Conservation (phyloP, 73 alveolate genomes). For the Tetrahymena thermophila region DNA sequence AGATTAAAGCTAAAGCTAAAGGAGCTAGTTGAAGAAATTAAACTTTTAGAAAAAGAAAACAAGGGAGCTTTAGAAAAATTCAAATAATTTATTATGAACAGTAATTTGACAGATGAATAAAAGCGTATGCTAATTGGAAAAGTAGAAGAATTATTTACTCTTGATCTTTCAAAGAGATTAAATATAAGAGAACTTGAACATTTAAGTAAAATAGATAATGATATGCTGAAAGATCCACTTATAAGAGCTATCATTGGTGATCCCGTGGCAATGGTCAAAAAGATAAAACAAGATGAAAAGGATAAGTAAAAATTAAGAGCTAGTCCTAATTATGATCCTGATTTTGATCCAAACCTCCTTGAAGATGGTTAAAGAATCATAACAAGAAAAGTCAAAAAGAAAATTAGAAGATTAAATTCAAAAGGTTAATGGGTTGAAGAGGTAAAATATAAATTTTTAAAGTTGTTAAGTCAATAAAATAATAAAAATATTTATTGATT, state of each 20-base stretch:
- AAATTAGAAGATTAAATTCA: slow-evolving; percentile 15
- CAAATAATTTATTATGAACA: slow-evolving; percentile 8
- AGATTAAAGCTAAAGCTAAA: slow-evolving; percentile 24
- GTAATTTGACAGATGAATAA: slow-evolving; percentile 29
- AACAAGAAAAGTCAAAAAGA: slow-evolving; percentile 26
- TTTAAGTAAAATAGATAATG: slow-evolving; percentile 9
- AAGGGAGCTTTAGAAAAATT: slow-evolving; percentile 33
- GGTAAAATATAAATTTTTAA: background rate
- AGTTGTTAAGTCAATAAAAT: background rate
- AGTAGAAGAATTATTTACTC: slow-evolving; percentile 15
- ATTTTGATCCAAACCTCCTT: slow-evolving; percentile 29
- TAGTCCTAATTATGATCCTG: slow-evolving; percentile 22
- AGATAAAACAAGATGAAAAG: slow-evolving; percentile 28
- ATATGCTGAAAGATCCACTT: slow-evolving; percentile 38
- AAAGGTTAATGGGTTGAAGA: slow-evolving; percentile 44
- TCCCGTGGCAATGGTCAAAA: slow-evolving; percentile 10
- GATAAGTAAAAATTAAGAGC: slow-evolving; percentile 11
- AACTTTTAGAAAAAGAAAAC: slow-evolving; percentile 18
- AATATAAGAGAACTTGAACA: slow-evolving; percentile 28
- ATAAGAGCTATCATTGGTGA: slow-evolving; percentile 30
- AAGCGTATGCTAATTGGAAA: slow-evolving; percentile 12
- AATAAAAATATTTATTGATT: background rate
- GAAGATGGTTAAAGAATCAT: slow-evolving; percentile 32
- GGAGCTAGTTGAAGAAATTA: slow-evolving; percentile 7
- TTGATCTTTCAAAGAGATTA: slow-evolving; percentile 18